Base-by-base conservation (phyloP, 2,329 filamentous ascomycete species). In the Mycosphaerelloides madeirae region DNA sequence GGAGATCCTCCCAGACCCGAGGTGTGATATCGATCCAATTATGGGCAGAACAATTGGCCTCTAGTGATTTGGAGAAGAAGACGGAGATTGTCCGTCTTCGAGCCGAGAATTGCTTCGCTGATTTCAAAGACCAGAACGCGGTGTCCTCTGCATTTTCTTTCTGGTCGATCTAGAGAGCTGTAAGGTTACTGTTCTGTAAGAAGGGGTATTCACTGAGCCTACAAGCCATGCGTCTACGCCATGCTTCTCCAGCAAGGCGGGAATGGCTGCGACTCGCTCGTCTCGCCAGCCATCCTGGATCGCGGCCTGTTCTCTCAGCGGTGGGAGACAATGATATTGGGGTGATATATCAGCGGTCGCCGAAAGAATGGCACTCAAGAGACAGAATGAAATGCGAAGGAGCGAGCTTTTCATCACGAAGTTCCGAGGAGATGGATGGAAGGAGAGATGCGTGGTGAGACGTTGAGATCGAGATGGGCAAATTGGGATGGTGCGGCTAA, bases 91-190 rank as follows among this genome's bases (percentile, higher is more conserved):
- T 55, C 15, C 53, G 41, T 16, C 51, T 43, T 25, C 50, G 41
- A 19, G 53, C 53, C 12, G 53, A 52, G 42, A 52, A 55, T 29
- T 54, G 53, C 9, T 20, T 40, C 7, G 53, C 49, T n/a, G 42
- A 28, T 36, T 54, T 56, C 38, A 52, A 45, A 13, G 51, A 54
- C 53, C 53, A 54, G 51, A 56, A 56, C 3, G 46, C 41, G 3
- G 51, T 56, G 36, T 56, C 53, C 38, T 56, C 49, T 11, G 49
- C 51, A 28, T 56, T 52, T 32, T 56, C 53, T 16, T 46, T 46
- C 39, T 54, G 53, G n/a, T 38, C 45, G 38, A 51, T 41, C 49
- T 54, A 14, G 11, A n/a, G 8, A 1, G 19, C 8, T 9, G 28
- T 18, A 16, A 29, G 13, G 22, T n/a, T 19, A n/a, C 19, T 29